These are phyloP conservation scores for Penicillium atrosanguineum DNA, from an alignment of 495 filamentous ascomycete species.

Conservation along the genomic window DNA sequence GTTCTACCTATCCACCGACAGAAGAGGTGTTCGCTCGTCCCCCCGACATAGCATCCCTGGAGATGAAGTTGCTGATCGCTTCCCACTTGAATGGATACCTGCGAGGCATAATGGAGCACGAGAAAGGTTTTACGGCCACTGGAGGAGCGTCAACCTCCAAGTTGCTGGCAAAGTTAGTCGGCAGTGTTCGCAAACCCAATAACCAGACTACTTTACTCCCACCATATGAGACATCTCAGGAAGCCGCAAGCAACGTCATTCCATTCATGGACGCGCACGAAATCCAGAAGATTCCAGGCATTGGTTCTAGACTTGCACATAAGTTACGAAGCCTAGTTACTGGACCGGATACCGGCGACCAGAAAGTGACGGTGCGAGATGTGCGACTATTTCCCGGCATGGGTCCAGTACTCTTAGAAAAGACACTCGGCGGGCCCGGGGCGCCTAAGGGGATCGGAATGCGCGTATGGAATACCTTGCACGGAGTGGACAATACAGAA, in stretches of 20 bases:
- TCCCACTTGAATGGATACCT: conserved; percentile 75
- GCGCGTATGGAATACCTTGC: conserved; percentile 77
- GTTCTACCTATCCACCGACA: conserved; percentile 51
- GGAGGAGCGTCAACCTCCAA: conserved; percentile 89
- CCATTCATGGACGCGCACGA: conserved; percentile 73
- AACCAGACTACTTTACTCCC: conserved; percentile 80
- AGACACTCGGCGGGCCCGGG: conserved; percentile 66
- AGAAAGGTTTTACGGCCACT: conserved; percentile 81
- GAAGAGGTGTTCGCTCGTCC: neutral
- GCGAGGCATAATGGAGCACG: conserved; percentile 65
- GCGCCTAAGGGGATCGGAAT: conserved; percentile 63
- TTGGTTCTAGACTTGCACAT: conserved; percentile 75
- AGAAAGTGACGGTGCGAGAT: conserved; percentile 61
- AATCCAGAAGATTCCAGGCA: conserved; percentile 80
- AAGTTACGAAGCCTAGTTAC: conserved; percentile 63
- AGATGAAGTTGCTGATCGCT: conserved; percentile 59
- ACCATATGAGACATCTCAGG: conserved; percentile 42
- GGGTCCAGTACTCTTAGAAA: conserved; percentile 57
- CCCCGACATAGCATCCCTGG: conserved; percentile 25
- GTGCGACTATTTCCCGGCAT: conserved; percentile 61
- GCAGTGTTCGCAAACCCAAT: conserved; percentile 80
- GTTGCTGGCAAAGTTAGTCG: conserved; percentile 77
- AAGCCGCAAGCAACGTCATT: conserved; percentile 48
- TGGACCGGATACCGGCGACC: conserved; percentile 42
- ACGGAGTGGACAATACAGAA: conserved; percentile 59